Evolutionary conservation across 495 filamentous ascomycete species (phyloP).

Genomic region (Tuber borchii): DNA sequence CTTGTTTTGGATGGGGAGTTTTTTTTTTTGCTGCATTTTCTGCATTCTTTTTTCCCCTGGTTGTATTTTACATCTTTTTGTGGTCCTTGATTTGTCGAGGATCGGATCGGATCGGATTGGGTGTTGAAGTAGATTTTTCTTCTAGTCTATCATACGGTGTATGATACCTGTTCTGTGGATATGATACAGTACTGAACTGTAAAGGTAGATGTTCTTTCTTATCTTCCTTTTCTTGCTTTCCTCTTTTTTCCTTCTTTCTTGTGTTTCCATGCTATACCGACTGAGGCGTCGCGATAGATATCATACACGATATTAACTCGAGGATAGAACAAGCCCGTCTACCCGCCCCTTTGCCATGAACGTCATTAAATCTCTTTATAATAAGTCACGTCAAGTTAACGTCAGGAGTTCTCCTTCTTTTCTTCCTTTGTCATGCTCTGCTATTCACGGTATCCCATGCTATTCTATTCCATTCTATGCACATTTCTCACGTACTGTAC

Average conservation of each 20-base stretch:
- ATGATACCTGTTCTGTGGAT: background rate
- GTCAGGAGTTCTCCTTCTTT: background rate
- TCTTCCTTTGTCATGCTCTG: background rate
- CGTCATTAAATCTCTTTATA: background rate
- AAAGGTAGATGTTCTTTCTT: background rate
- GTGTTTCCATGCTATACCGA: background rate
- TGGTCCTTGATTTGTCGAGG: background rate
- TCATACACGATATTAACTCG: background rate
- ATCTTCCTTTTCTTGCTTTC: background rate
- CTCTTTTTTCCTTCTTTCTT: background rate
- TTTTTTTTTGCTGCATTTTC: constrained; percentile 6
- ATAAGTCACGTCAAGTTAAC: background rate
- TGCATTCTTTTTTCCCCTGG: constrained; percentile 6
- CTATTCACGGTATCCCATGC: background rate
- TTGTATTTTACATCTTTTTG: constrained; percentile 22
- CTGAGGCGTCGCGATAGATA: background rate
- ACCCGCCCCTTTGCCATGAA: background rate
- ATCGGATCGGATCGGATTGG: background rate
- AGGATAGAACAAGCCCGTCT: background rate
- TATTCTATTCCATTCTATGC: background rate
- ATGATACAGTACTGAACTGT: background rate
- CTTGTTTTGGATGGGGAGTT: background rate
- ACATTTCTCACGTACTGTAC: background rate
- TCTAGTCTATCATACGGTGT: background rate
- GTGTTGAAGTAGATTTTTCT: background rate